Evolutionary conservation across 345 rosid genomes (phyloP), one percentile per base, ranked within the genome.

Genomic region (Bruguiera parviflora): DNA sequence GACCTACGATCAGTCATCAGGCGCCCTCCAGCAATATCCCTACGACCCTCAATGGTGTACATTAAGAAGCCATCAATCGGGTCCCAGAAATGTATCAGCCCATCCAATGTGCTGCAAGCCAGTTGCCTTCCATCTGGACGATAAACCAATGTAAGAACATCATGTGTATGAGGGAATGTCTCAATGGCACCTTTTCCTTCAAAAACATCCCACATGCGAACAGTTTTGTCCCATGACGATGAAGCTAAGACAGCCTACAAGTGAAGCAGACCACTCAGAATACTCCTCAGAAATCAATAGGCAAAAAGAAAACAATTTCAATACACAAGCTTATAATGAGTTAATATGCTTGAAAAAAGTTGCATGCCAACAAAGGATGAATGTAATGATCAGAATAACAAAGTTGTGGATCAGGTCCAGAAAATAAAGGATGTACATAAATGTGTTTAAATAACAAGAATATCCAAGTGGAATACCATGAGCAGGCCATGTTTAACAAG

Each of bases 71-170:
- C 99, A 79, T 92, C 88, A 68, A 90, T 73, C 53, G 98, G 93
- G 79, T 92, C 98, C 98, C 99, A 95, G 82, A 92, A 95, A 82
- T 92, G 88, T 73, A 95, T 92, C 73, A 85, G 92, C 32, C 99
- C 99, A 79, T 95, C 99, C 64, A 95, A 79, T 65, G 99, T 88
- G 81, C 96, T 86, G 53, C 85, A 86, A 72, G 98, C 99, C 80
- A 95, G 66, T 64, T 95, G 97, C 79, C 78, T 88, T 75, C 97
- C 97, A 86, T 95, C 98, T 37, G 96, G 99, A 52, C 99, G 96
- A 82, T 86, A 92, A 59, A 85, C 88, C 58, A 88, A 84, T 5
- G 98, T 88, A 64, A 92, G 85, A 74, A 95, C 99, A 76, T 95
- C 96, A 57, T 95, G 97, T 15, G 90, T 86, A 80, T 95, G 99